phyloP scores from a whole-genome alignment of 139 green algal genomes.

The Pleodorina starrii region DNA sequence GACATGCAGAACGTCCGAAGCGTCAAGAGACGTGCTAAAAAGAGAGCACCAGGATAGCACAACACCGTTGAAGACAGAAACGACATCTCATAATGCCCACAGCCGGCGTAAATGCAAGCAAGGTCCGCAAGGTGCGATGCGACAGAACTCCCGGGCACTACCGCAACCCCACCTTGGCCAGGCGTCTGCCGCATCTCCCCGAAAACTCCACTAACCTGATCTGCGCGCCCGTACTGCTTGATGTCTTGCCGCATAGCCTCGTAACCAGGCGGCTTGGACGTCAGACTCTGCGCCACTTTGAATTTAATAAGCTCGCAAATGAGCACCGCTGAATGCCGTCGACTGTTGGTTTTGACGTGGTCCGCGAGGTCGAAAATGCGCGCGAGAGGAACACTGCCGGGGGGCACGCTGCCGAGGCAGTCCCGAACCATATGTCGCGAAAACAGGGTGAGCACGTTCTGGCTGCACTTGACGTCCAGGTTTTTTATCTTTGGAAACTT shows the following conservation, averaged over 20 bases:
- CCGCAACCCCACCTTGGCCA: too few species aligned
- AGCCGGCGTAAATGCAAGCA: too few species aligned
- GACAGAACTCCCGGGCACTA: too few species aligned
- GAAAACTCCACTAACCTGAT: constrained; percentile 39
- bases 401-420: constrained; percentile 32
- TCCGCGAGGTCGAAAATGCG: constrained; percentile 47
- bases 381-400: constrained; percentile 5
- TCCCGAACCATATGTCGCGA: constrained; percentile 45
- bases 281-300: constrained; percentile 45
- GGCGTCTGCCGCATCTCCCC: too few species aligned
- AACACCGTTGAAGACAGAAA: too few species aligned
- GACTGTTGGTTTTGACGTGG: constrained; percentile 45
- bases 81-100: too few species aligned
- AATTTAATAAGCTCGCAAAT: constrained; percentile 50
- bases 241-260: constrained; percentile 38
- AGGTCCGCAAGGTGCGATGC: too few species aligned
- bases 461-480: constrained; percentile 49
- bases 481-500: constrained; percentile 47
- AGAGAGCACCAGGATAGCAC: too few species aligned
- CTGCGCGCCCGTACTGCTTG: constrained; percentile 45
- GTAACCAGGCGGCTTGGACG: constrained; percentile 44
- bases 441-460: constrained; percentile 22
- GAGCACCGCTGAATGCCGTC: constrained; percentile 42
- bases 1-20: too few species aligned
- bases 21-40: too few species aligned